A percentile compares a stretch with the other conserved stretches of the same genome.
These are phyloP conservation scores for Colletotrichum sp. DNA, from an alignment of 2,329 filamentous ascomycete species.

Conservation along the genomic window DNA sequence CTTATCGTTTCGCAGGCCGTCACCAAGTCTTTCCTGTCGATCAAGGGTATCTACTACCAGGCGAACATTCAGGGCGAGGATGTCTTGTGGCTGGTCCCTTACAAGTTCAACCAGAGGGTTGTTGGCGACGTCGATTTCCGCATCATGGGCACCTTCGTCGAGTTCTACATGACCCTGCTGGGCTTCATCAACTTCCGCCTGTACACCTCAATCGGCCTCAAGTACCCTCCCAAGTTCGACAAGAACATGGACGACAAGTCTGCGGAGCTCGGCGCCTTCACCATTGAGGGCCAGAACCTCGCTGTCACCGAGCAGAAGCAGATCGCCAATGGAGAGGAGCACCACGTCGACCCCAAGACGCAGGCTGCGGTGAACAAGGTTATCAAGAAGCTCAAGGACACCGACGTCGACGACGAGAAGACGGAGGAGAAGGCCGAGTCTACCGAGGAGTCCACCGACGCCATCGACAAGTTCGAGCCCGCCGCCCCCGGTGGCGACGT, in stretches of 20 bases:
- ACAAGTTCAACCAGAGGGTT: constrained; percentile 95
- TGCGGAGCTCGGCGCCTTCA: constrained; percentile 90
- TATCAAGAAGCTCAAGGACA: constrained; percentile 69
- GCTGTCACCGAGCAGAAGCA: constrained; percentile 60
- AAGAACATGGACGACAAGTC: constrained; percentile 84
- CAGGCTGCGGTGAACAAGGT: constrained; percentile 74
- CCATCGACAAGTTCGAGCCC: constrained; percentile 91
- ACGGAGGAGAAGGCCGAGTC: constrained; percentile 44
- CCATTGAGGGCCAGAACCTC: constrained; percentile 76
- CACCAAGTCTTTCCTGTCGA: constrained; percentile 95
- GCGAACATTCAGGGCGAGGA: constrained; percentile 97
- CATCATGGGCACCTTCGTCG: constrained; percentile 99
- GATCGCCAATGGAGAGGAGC: constrained; percentile 53
- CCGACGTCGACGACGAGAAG: constrained; percentile 47
- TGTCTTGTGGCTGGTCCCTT: constrained; percentile 95
- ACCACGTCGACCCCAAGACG: constrained; percentile 64
- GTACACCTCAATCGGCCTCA: constrained; percentile 88
- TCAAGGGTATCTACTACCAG: constrained; percentile 99
- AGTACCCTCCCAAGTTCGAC: constrained; percentile 97
- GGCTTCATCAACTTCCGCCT: constrained; percentile 96
- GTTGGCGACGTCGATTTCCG: constrained; percentile 96
- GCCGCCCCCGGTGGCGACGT: constrained; percentile 84
- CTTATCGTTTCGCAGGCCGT: constrained; percentile 90
- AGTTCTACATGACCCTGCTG: constrained; percentile 97
- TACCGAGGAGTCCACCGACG: constrained; percentile 52